Base-by-base conservation (phyloP, 345 rosid species). In the Sisymbrium altissimum region DNA sequence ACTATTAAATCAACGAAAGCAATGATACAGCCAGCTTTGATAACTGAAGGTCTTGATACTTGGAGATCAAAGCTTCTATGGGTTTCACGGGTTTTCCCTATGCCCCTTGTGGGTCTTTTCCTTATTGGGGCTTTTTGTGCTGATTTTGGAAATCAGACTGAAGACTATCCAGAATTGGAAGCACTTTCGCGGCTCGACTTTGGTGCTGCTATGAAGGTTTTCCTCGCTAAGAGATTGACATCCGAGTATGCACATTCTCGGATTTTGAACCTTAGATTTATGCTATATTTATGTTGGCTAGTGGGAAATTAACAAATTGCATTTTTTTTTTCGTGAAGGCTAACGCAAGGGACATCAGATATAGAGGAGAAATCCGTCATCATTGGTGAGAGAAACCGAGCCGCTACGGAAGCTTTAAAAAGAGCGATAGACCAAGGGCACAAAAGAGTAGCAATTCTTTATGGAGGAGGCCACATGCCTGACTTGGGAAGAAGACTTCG, bases 391-490 rank as follows among this genome's bases (percentile, higher is more conserved):
- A 85, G 97, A 80, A 95, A 95, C 81, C 75, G 79, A 75, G 97
- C 84, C 27, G 97, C 96, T 13, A 69, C 79, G 0, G 91, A 85
- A 68, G 97, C 87, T 32, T 86, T 92, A 6, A 79, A 70, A 75
- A 83, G 81, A 81, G 88, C 91, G 13, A 80, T 89, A 0, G 82
- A 89, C 2, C 88, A 81, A 8, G 97, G 99, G 29, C 86, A 86
- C 81, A 87, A 85, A 4, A 84, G 71, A 79, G 86, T 91, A 13
- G 99, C 96, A 2, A 79, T 95, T 63, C 83, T 95, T 3, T 95
- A 89, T 3, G 99, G 99, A 0, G 97, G 97, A n/a, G 97, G 97
- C 54, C 99, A 95, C 89, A 91, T 95, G 97, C 97, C 96, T 1
- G 99, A 95, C 81, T 38, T 95, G 60, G 97, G 93, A 52, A 87